Evolutionary conservation across 306 rosid genomes (phyloP), one percentile per base, ranked within the genome.

Genomic region (Begonia loranthoides): DNA sequence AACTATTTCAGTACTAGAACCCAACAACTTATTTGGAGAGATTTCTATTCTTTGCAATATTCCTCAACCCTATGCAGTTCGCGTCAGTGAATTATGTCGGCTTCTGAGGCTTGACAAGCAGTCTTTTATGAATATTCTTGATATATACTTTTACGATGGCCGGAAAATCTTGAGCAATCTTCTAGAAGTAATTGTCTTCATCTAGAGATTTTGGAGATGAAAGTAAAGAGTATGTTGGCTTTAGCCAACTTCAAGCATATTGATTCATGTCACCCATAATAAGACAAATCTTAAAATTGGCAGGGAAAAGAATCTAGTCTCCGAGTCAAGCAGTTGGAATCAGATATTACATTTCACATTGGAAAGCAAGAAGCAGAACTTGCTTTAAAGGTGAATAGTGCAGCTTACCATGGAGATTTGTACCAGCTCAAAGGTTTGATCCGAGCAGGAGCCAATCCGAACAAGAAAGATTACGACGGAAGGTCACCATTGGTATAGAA

Each of bases 281-380:
- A 45, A 55, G 40, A 58, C 8, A 58, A 15, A 43, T 43, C 49
- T 50, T 28, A 28, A 28, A 47, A 58, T 54, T 54, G 72, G 34
- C 55, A 90, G 99, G 93, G 79, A 50, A 85, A 69, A 70, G 83
- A 72, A 61, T 66, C 79, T 11, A 51, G 63, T 45, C 60, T 55
- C 57, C 78, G 84, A 52, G 68, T 84, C 10, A 90, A 83, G 76
- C 87, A 90, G 62, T 63, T 90, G 69, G 93, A 80, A 45, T 78
- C 99, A 7, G 99, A 90, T 73, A 86, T 90, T 69, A 68, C 88
- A 52, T 83, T 78, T 66, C 95, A 90, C 61, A 83, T 90, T 14
- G 94, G 84, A 52, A 90, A 80, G 70, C 94, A 78, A 76, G 99
- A 90, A 78, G 85, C 88, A 45, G 96, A 90, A 60, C 94, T 82